phyloP scores from a whole-genome alignment of 345 rosid genomes.

The Acer negundo region DNA sequence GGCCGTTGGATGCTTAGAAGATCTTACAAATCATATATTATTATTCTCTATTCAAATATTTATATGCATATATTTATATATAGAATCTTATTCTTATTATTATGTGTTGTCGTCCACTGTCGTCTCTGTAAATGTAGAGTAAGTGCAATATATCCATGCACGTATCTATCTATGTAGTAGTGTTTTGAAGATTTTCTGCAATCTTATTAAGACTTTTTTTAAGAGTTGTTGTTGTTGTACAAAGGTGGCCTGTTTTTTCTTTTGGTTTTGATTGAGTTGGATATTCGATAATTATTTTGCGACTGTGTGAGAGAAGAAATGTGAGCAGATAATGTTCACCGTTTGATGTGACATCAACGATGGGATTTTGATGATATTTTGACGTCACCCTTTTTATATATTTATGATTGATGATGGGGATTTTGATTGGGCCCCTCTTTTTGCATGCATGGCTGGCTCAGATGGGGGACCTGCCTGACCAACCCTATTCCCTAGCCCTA shows the following conservation, averaged over 20 bases:
- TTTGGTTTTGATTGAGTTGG: not conserved
- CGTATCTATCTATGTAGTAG: constrained; percentile 3
- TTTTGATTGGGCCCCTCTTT: constrained; percentile 13
- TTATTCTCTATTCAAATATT: not conserved
- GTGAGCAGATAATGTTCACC: constrained; percentile 3
- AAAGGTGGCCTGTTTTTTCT: not conserved
- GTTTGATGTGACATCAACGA: constrained; percentile 24
- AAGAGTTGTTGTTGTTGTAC: not conserved
- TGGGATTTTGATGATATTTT: constrained; percentile 14
- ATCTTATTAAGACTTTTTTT: not conserved
- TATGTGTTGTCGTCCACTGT: constrained; percentile 5
- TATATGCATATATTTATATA: constrained; percentile 11
- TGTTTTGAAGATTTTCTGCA: not conserved
- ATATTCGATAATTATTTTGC: constrained; percentile 1
- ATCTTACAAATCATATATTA: not conserved
- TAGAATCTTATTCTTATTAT: not conserved
- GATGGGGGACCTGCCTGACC: constrained; percentile 3
- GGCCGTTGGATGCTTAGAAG: constrained; percentile 45
- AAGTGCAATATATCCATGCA: not conserved
- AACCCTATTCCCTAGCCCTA: not conserved
- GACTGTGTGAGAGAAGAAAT: not conserved
- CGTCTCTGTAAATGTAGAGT: not conserved
- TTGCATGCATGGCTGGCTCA: constrained; percentile 28
- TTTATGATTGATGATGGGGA: constrained; percentile 26
- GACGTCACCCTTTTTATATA: constrained; percentile 17